Base-by-base conservation (phyloP, 1,139 yeast genomes). In the Trichomonascaceae sp. region DNA sequence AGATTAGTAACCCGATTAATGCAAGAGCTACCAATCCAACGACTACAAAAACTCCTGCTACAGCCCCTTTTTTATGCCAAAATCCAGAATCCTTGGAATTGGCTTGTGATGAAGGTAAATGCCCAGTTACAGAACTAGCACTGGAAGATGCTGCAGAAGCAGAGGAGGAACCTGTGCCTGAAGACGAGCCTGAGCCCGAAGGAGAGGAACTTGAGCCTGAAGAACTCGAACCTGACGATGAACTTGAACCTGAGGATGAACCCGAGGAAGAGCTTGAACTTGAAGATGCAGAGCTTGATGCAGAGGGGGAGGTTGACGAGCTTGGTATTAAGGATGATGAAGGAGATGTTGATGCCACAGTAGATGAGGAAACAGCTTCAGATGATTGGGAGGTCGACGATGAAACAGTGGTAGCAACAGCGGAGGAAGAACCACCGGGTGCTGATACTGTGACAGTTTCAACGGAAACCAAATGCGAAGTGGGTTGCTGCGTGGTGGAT, bases 41-140 rank as follows among this genome's bases (percentile, higher is more conserved):
- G 0, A 79, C 89, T 0, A 85, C 78, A 67, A 85, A 85, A 0
- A 84, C 83, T 12, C 90, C 90, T 0, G 88, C 90, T 1, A 85
- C 89, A 60, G 82, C 83, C 1, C 87, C 88, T 54, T 74, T 78
- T 51, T 78, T 70, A 58, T 77, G 77, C 66, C 82, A 84, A 63
- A 83, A 76, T 15, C 59, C 56, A 5, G 41, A 36, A 61, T 58
- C 43, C 13, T 57, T 47, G 8, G 60, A 49, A 18, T 45, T 49
- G 7, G 52, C 51, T 15, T 43, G 50, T 5, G 51, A 27, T 77
- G 63, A 58, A 70, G 60, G 65, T 66, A 54, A 36, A 7, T 57
- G 45, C 6, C 53, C 52, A 20, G 59, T 49, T 5, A 59, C 50
- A 1, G 58, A 36, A 2, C 58, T 17, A 12, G 64, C 32, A 9